phyloP scores from a whole-genome alignment of 2,329 filamentous ascomycete genomes.

The Allantophomopsis lycopodina region DNA sequence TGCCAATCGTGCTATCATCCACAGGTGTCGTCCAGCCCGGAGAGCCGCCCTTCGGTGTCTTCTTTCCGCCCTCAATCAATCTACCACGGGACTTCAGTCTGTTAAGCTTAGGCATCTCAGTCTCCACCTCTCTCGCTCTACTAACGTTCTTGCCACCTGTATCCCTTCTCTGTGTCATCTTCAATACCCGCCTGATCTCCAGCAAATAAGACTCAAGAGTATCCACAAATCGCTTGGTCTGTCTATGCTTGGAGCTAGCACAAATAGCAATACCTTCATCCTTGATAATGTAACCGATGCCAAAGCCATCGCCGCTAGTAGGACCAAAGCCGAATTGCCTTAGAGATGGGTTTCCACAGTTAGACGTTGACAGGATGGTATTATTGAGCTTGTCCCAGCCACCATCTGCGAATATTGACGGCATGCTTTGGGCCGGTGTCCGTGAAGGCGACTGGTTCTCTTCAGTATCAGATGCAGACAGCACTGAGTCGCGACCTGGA shows the following conservation, averaged over 20 bases:
- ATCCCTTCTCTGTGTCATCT: slow-evolving; percentile 47
- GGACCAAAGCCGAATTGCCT: slow-evolving; percentile 96
- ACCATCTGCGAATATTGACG: slow-evolving; percentile 70
- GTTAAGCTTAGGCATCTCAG: slow-evolving; percentile 15
- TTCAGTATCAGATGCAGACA: slow-evolving; percentile 23
- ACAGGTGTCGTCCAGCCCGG: slow-evolving; percentile 43
- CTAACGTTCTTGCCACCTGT: slow-evolving; percentile 31
- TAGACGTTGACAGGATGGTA: slow-evolving; percentile 92
- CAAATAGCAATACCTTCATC: slow-evolving; percentile 84
- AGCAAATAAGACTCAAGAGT: slow-evolving; percentile 81
- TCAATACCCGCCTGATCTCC: slow-evolving; percentile 75
- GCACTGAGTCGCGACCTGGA: slow-evolving; percentile 34
- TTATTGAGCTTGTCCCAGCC: slow-evolving; percentile 95
- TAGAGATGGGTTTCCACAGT: slow-evolving; percentile 91
- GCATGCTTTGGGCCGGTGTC: slow-evolving; percentile 38
- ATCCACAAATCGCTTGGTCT: slow-evolving; percentile 83
- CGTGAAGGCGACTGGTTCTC: slow-evolving; percentile 40
- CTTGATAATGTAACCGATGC: slow-evolving; percentile 98
- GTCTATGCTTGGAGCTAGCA: slow-evolving; percentile 82
- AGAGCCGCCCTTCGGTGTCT: slow-evolving; percentile 21
- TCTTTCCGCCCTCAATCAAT: slow-evolving; percentile 43
- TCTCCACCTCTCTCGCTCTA: slow-evolving; percentile 47
- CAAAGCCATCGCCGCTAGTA: slow-evolving; percentile 85
- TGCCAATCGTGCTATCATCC: slow-evolving; percentile 57
- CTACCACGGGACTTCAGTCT: slow-evolving; percentile 60